These are phyloP conservation scores for Calocera viscosa DNA, from an alignment of 768 basidiomycete genomes.

Conservation along the genomic window DNA sequence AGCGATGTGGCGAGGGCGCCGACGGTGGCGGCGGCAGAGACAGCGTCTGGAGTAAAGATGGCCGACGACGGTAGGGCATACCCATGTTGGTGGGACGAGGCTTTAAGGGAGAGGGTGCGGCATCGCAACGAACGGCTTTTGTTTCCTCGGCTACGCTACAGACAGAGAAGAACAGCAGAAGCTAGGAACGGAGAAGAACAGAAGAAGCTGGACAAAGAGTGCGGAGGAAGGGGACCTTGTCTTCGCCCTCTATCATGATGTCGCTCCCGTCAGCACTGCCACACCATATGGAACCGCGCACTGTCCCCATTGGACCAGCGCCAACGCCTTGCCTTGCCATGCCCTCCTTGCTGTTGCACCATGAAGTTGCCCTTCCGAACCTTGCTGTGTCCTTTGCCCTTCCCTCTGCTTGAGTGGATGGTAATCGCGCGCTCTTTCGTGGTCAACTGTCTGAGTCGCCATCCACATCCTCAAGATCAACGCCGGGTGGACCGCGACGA, in stretches of 20 bases:
- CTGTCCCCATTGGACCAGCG: not conserved
- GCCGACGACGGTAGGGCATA: too few relatives aligned
- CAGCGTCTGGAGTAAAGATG: too few relatives aligned
- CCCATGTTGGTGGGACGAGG: too few relatives aligned
- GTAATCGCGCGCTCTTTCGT: not conserved
- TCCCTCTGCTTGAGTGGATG: not conserved
- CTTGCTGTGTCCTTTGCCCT: not conserved
- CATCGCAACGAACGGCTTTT: not conserved
- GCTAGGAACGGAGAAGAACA: too few relatives aligned
- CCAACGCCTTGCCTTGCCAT: not conserved
- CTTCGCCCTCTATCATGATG: not conserved
- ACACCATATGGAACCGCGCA: not conserved
- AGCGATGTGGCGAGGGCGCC: constrained; percentile 9
- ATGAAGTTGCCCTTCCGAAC: not conserved
- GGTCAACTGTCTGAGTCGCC: not conserved
- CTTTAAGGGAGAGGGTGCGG: too few relatives aligned
- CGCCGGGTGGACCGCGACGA: not conserved
- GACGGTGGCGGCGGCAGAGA: not conserved
- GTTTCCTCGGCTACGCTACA: not conserved
- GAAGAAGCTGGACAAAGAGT: not conserved
- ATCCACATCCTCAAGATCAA: not conserved
- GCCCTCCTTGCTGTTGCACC: not conserved
- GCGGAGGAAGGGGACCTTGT: not conserved
- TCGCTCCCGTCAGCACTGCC: not conserved
- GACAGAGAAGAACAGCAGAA: not conserved